phyloP scores from a whole-genome alignment of 805 yeast genomes.

The Starmerella potacharoeniae region DNA sequence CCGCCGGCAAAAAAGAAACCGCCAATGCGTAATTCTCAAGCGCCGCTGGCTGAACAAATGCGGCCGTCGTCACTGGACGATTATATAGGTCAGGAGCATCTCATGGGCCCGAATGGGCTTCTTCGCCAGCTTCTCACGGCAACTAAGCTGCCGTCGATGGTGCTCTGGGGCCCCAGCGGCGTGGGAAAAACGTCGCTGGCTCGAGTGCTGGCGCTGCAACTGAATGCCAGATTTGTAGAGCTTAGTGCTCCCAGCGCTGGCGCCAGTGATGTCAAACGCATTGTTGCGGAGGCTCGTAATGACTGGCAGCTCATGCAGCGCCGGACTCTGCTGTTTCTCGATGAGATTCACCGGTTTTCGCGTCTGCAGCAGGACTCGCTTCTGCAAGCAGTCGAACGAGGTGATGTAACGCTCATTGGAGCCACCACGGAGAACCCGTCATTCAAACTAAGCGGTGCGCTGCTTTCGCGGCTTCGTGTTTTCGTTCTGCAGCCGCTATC shows the following conservation, averaged over 20 bases:
- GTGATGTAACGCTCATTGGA: slow-evolving; percentile 72
- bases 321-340: slow-evolving; percentile 67
- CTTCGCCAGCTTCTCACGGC: slow-evolving; percentile 51
- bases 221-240: slow-evolving; percentile 55
- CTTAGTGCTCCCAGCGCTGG: slow-evolving; percentile 75
- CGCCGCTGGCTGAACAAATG: slow-evolving; percentile 66
- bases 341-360: slow-evolving; percentile 84
- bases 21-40: background rate
- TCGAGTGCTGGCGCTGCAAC: slow-evolving; percentile 45
- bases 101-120: slow-evolving; percentile 54
- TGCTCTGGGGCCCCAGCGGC: slow-evolving; percentile 94
- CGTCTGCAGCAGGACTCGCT: slow-evolving; percentile 81
- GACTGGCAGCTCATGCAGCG: slow-evolving; percentile 39
- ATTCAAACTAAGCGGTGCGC: slow-evolving; percentile 67
- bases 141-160: slow-evolving; percentile 54
- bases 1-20: slow-evolving; percentile 1
- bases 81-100: slow-evolving; percentile 76
- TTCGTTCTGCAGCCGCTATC: slow-evolving; percentile 52
- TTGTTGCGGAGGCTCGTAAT: slow-evolving; percentile 41
- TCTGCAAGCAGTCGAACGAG: slow-evolving; percentile 72
- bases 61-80: slow-evolving; percentile 63
- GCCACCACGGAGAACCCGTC: slow-evolving; percentile 98
- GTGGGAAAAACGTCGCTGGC: slow-evolving; percentile 84
- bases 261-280: slow-evolving; percentile 50
- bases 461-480: slow-evolving; percentile 73